Evolutionary conservation across 352 stramenopile genomes (phyloP), one percentile per base, ranked within the genome.

Genomic region (Bremia lactucae): DNA sequence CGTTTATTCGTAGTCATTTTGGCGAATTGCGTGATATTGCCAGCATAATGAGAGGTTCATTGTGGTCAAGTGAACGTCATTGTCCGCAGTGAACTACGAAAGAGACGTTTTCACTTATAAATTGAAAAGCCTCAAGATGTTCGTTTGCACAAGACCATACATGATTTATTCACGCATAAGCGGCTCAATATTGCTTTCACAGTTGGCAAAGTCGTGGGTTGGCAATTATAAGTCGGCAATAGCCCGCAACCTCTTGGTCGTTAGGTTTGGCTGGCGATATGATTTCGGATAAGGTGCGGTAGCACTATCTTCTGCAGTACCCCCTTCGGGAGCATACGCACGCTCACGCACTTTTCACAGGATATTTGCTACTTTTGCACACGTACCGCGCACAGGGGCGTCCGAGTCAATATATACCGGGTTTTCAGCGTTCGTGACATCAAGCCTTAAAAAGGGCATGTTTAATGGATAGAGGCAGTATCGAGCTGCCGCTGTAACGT

Each of bases 1-100:
- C n/a, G n/a, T n/a, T n/a, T n/a, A 75, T 55, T 94, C 82, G 57
- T 90, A 92, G 51, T 90, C 78, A 49, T 94, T 94, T 55, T 88
- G 73, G n/a, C 82, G 77, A 94, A 85, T 46, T 85, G 68, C 31
- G 83, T 65, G 22, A 93, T 58, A 52, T 87, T 85, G 20, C 68
- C 62, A 6, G 56, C 57, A 25, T 77, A 72, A 43, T 93, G 79
- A 9, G 89, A 52, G 71, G 50, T 86, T 72, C 77, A 90, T 87
- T 6, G 76, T 79, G 22, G 79, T 59, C 24, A 90, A 47, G 35
- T 88, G 76, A 2, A 73, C 56, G 46, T 87, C 77, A 14, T 75
- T 62, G 55, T 94, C 82, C 42, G 82, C 65, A 39, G 69, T 72
- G 47, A 91, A 83, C 49, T 81, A 89, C 8, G 78, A 80, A 40